Percentiles rank a stretch among this genome's conserved stretches.
Evolutionary conservation across 2,329 filamentous ascomycete genomes (phyloP).

Genomic region (Pseudogymnoascus sp.): DNA sequence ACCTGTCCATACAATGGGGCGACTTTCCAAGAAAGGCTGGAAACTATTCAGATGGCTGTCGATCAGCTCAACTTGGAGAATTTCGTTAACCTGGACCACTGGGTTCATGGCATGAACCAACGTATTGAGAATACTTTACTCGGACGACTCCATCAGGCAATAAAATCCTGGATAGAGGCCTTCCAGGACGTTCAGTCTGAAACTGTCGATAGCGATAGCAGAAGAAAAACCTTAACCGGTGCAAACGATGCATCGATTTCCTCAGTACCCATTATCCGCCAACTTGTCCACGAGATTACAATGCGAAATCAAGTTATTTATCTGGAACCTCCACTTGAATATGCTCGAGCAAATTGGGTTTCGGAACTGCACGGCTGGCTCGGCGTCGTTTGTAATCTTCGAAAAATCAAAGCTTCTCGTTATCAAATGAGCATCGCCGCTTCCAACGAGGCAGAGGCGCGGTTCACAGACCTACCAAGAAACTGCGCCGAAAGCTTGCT

Average conservation of each 20-base stretch:
- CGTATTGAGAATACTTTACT: slow-evolving; percentile 75
- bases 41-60: slow-evolving; percentile 81
- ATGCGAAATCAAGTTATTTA: slow-evolving; percentile 99
- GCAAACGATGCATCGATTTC: slow-evolving; percentile 30
- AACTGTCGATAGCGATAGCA: slow-evolving; percentile 38
- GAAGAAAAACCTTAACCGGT: slow-evolving; percentile 40
- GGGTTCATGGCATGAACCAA: slow-evolving; percentile 80
- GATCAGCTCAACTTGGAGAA: slow-evolving; percentile 96
- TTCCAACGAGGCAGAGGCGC: slow-evolving; percentile 51
- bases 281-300: slow-evolving; percentile 80
- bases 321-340: slow-evolving; percentile 86
- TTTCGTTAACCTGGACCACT: slow-evolving; percentile 84
- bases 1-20: slow-evolving; percentile 72
- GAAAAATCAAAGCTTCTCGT: slow-evolving; percentile 87
- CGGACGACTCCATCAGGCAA: slow-evolving; percentile 72
- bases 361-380: slow-evolving; percentile 89
- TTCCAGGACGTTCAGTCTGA: slow-evolving; percentile 56
- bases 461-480: slow-evolving; percentile 77
- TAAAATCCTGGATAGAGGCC: slow-evolving; percentile 76
- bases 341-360: slow-evolving; percentile 87
- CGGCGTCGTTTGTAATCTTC: slow-evolving; percentile 81
- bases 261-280: slow-evolving; percentile 55
- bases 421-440: slow-evolving; percentile 84
- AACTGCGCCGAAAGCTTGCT: slow-evolving; percentile 72
- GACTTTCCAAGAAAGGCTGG: slow-evolving; percentile 72